These are phyloP conservation scores for Penicillium crustosum DNA, from an alignment of 2,329 filamentous ascomycete species.

Conservation along the genomic window DNA sequence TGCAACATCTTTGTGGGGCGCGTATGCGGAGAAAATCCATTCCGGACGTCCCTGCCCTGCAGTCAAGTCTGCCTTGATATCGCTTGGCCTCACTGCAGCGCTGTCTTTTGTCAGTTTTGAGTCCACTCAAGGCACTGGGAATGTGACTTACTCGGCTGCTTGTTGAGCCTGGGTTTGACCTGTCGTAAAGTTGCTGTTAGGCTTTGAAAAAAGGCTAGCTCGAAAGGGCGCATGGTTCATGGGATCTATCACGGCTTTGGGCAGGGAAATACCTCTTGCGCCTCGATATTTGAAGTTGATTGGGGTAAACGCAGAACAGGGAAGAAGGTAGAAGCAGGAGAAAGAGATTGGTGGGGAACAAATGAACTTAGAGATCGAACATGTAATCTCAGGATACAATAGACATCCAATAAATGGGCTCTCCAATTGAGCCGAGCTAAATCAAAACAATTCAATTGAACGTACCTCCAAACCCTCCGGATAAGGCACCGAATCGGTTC, in stretches of 20 bases:
- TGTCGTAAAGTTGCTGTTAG: not conserved
- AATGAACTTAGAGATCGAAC: not conserved
- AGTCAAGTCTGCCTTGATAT: constrained; percentile 66
- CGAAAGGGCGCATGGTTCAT: not conserved
- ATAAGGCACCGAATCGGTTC: constrained; percentile 61
- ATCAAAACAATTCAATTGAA: constrained; percentile 9
- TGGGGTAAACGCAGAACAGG: not conserved
- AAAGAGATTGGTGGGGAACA: not conserved
- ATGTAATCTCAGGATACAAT: not conserved
- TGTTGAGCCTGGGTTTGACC: constrained; percentile 24
- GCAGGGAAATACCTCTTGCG: not conserved
- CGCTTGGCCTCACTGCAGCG: constrained; percentile 57
- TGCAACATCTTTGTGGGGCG: constrained; percentile 72
- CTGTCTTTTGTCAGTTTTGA: constrained; percentile 33
- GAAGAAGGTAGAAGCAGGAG: not conserved
- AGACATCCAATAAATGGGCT: not conserved
- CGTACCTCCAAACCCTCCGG: constrained; percentile 45
- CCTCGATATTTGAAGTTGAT: not conserved
- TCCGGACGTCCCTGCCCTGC: constrained; percentile 63
- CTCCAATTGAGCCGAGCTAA: not conserved
- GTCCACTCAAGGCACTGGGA: constrained; percentile 2
- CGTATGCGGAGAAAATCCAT: constrained; percentile 88
- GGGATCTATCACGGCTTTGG: not conserved
- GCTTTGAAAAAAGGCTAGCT: not conserved
- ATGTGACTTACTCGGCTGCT: constrained; percentile 25